Evolutionary conservation across 129 eudicot species (phyloP).

Genomic region (Helianthus tuberosus): DNA sequence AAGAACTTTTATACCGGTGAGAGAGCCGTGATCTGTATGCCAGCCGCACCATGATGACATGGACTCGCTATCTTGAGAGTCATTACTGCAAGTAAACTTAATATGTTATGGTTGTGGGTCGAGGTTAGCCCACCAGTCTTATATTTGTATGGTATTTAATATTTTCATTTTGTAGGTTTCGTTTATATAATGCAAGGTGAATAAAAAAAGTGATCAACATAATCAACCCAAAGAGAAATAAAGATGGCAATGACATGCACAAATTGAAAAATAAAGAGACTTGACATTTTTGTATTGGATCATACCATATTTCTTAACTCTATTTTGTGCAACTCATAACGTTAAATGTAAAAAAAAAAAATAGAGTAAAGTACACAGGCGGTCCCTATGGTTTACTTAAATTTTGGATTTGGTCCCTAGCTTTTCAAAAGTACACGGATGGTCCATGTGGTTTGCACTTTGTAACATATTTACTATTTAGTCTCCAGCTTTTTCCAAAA

Average conservation of each 20-base stretch:
- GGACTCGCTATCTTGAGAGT: conserved; percentile 47
- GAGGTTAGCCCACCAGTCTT: not conserved
- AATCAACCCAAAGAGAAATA: not conserved
- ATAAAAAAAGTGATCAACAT: not conserved
- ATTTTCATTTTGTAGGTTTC: not conserved
- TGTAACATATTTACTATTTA: too few species aligned
- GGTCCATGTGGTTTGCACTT: too few species aligned
- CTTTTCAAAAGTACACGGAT: too few species aligned
- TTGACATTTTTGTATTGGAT: not conserved
- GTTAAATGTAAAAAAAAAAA: not conserved
- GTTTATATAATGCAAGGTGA: not conserved
- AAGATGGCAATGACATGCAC: not conserved
- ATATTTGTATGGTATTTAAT: not conserved
- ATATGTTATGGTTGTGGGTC: conserved; percentile 12
- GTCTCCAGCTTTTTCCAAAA: too few species aligned
- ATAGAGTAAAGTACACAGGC: not conserved
- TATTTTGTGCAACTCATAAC: not conserved
- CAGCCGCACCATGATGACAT: conserved; percentile 99
- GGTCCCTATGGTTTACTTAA: too few species aligned
- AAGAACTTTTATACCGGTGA: conserved; percentile 63
- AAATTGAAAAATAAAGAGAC: not conserved
- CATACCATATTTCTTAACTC: not conserved
- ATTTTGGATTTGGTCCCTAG: too few species aligned
- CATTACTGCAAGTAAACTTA: conserved; percentile 45
- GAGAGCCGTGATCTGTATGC: conserved; percentile 99